phyloP scores from a whole-genome alignment of 1,139 yeast species.

The Yamadazyma aaseri region DNA sequence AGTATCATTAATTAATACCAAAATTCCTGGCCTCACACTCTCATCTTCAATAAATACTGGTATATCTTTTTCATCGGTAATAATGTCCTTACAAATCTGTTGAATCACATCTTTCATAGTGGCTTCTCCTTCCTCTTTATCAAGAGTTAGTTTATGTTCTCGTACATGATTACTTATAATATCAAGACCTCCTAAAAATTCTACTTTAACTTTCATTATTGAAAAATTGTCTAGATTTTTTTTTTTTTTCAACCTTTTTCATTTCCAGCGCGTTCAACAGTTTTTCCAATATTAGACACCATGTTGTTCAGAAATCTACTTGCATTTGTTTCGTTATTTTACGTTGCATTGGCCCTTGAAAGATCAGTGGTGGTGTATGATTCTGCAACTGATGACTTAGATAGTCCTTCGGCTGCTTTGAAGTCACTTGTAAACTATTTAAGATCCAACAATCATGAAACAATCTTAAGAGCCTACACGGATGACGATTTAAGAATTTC shows the following conservation, averaged over 20 bases:
- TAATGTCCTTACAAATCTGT: constrained; percentile 52
- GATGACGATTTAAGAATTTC: constrained; percentile 27
- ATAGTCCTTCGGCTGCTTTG: constrained; percentile 18
- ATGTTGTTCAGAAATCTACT: constrained; percentile 10
- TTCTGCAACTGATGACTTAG: constrained; percentile 24
- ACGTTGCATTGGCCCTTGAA: constrained; percentile 13
- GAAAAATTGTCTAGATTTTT: not conserved
- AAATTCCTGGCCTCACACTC: constrained; percentile 82
- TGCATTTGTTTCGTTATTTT: constrained; percentile 12
- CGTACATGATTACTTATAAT: constrained; percentile 56
- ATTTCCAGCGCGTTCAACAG: constrained; percentile 1
- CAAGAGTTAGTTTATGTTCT: constrained; percentile 44
- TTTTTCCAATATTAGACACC: not conserved
- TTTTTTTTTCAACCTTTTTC: not conserved
- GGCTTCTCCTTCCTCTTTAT: constrained; percentile 42
- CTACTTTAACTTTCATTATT: constrained; percentile 38
- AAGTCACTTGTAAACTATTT: constrained; percentile 22
- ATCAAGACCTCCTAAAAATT: constrained; percentile 68
- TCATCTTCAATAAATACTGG: constrained; percentile 82
- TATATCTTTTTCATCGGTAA: constrained; percentile 60
- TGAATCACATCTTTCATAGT: constrained; percentile 59
- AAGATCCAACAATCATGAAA: constrained; percentile 14
- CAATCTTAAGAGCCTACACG: constrained; percentile 21
- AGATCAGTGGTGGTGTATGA: constrained; percentile 35
- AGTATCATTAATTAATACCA: constrained; percentile 88